A percentile compares a stretch with the other conserved stretches of the same genome.
These are phyloP conservation scores for Serendipita sp. DNA, from an alignment of 768 basidiomycete genomes.

Conservation along the genomic window DNA sequence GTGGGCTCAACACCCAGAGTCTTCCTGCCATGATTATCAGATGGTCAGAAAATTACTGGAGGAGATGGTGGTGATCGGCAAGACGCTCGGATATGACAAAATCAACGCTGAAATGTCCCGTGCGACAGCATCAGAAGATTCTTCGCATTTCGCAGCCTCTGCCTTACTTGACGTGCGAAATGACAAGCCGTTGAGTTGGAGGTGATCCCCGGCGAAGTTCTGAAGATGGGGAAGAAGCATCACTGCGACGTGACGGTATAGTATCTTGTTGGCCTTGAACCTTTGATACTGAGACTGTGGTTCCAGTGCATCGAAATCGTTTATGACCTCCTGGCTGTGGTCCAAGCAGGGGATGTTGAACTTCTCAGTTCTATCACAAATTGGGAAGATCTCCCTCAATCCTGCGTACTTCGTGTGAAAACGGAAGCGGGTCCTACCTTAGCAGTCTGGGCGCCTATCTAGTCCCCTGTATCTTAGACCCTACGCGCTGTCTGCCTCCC, in stretches of 20 bases:
- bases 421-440: too few relatives aligned
- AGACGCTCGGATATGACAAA: background rate
- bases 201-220: background rate
- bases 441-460: too few relatives aligned
- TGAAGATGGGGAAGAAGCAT: background rate
- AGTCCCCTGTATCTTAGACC: too few relatives aligned
- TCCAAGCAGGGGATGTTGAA: background rate
- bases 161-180: background rate
- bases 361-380: too few relatives aligned
- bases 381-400: too few relatives aligned
- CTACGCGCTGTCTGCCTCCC: too few relatives aligned
- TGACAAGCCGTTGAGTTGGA: background rate
- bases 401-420: too few relatives aligned
- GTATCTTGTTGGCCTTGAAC: background rate
- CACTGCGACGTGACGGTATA: background rate
- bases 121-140: background rate
- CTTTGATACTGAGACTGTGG: background rate
- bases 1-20: background rate
- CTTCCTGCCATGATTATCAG: background rate
- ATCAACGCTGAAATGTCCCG: background rate
- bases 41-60: background rate
- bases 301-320: background rate
- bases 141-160: background rate
- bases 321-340: background rate
- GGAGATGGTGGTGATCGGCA: background rate